Evolutionary conservation across 345 rosid species (phyloP), one percentile per base, ranked within the genome.

Genomic region (Rhizophora mangle): DNA sequence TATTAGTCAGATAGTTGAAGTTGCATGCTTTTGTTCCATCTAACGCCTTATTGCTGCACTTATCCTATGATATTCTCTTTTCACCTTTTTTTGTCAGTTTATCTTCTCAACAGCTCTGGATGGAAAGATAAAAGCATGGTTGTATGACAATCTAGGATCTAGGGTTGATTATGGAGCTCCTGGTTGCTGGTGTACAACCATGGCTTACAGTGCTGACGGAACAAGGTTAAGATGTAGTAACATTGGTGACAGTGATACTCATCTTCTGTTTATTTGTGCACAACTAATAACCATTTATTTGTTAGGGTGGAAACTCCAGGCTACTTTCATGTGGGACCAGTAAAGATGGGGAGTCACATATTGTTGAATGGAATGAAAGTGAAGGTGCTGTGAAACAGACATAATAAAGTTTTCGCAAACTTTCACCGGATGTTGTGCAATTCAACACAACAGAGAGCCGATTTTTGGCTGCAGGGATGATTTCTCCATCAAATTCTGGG

Each of bases 161-260:
- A 82, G 97, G 36, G 91, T 91, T 75, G 97, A 91, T 81, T 91
- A 91, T 68, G 97, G 88, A 60, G 97, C 97, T 79, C 97, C 97
- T 72, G 95, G 97, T 63, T 88, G 89, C 15, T 87, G 95, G 91
- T 89, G 96, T 81, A 90, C 96, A 70, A 90, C 96, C 20, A 90
- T 90, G 96, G 92, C 96, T 49, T 90, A 90, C 75, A 90, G 92
- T 79, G 92, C 96, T 76, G 94, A 90, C 68, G 96, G 96, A 70
- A 88, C 96, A 71, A 88, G 96, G 93, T 88, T 60, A 64, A 67
- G 60, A n/a, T 56, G 37, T 79, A 55, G 29, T 31, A 51, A 64
- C 24, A 32, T 34, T 36, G 68, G 46, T 69, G 8, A 63, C 31
- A 37, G 43, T 64, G 46, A 62, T 71, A 46, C 65, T 73, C 24